phyloP scores from a whole-genome alignment of 176 grass and related monocot genomes.

The Hsuehochloa calcarea region DNA sequence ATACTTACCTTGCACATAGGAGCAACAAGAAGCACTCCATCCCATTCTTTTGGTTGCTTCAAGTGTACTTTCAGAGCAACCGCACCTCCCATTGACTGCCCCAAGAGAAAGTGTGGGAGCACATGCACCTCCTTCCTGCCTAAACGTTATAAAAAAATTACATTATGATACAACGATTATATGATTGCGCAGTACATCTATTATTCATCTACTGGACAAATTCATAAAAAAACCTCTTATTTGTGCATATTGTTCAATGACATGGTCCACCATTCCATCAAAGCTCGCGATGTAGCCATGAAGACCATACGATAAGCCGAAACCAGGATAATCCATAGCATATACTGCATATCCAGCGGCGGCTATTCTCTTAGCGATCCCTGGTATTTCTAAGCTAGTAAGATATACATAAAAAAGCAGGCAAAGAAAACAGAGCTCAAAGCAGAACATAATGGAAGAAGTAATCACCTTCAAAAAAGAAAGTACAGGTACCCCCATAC shows the following conservation, averaged over 20 bases:
- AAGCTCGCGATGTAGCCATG: constrained; percentile 96
- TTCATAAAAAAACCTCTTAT: constrained; percentile 62
- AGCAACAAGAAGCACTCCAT: constrained; percentile 86
- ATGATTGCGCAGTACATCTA: constrained; percentile 14
- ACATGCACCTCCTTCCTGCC: constrained; percentile 52
- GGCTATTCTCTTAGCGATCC: constrained; percentile 85
- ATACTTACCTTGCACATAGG: constrained; percentile 95
- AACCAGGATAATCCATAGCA: constrained; percentile 97
- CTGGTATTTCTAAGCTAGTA: constrained; percentile 46
- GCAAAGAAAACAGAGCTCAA: constrained; percentile 7
- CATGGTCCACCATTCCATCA: constrained; percentile 97
- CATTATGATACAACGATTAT: constrained; percentile 22
- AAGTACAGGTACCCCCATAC: constrained; percentile 93
- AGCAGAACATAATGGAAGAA: constrained; percentile 15
- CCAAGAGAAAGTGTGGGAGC: constrained; percentile 75
- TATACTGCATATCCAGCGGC: constrained; percentile 79
- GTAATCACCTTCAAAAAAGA: constrained; percentile 89
- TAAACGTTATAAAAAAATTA: constrained; percentile 36
- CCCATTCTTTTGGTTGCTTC: constrained; percentile 78
- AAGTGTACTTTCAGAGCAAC: constrained; percentile 89
- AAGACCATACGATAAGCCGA: constrained; percentile 88
- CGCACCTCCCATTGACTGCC: constrained; percentile 98
- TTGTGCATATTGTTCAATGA: constrained; percentile 79
- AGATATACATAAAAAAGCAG: constrained; percentile 16
- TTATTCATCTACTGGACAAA: constrained; percentile 19